Conservation (phyloP, 495 filamentous ascomycete species). For the Aspergillus heteromorphus region DNA sequence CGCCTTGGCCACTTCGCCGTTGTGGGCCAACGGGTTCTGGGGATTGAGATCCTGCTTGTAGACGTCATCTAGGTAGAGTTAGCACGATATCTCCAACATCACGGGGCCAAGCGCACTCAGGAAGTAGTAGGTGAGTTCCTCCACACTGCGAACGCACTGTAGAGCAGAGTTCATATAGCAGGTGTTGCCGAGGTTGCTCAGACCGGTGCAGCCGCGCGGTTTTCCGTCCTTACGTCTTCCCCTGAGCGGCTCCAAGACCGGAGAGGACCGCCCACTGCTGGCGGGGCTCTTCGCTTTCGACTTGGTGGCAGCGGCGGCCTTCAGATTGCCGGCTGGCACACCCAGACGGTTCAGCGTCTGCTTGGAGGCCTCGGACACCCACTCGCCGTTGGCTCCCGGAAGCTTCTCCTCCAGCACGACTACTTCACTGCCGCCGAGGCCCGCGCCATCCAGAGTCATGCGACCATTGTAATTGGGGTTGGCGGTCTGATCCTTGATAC, state of each 20-base stretch:
- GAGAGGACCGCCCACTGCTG: conserved; percentile 59
- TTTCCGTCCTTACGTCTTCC: conserved; percentile 63
- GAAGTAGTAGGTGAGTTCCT: conserved; percentile 90
- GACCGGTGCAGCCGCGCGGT: conserved; percentile 66
- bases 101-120: conserved; percentile 45
- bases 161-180: conserved; percentile 99
- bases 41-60: conserved; percentile 77
- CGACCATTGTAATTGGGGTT: conserved; percentile 74
- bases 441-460: conserved; percentile 55
- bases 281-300: conserved; percentile 33
- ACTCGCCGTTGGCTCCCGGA: conserved; percentile 51
- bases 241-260: conserved; percentile 50
- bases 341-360: conserved; percentile 35
- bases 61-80: conserved; percentile 47
- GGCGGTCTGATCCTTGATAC: conserved; percentile 63
- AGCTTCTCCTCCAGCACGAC: conserved; percentile 75
- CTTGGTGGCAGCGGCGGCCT: conserved; percentile 30
- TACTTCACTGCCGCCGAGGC: conserved; percentile 60
- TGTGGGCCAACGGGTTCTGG: conserved; percentile 75
- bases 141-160: conserved; percentile 85
- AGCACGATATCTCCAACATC: not conserved
- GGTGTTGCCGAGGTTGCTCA: conserved; percentile 90
- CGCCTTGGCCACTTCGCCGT: conserved; percentile 73
- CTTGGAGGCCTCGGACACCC: conserved; percentile 54
- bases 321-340: conserved; percentile 33